Evolutionary conservation across 2,329 filamentous ascomycete species (phyloP).

Genomic region (Emmonsiellopsis sp.): DNA sequence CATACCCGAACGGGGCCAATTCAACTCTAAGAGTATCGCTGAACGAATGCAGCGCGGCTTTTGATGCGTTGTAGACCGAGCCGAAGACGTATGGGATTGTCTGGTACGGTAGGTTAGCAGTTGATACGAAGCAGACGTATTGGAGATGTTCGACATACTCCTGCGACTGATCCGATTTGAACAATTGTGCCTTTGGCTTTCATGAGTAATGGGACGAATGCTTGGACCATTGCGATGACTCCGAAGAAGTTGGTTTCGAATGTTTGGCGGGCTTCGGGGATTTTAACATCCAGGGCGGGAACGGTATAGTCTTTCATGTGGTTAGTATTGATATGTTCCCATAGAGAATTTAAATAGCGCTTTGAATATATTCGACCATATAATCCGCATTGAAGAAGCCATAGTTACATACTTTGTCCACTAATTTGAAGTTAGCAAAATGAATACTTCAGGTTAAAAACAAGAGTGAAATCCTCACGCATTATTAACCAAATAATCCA

Average conservation of each 20-base stretch:
- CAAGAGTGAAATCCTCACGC: conserved; percentile 26
- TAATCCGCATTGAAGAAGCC: not conserved
- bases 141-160: conserved; percentile 13
- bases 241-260: conserved; percentile 50
- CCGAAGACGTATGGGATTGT: conserved; percentile 36
- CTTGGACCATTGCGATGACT: conserved; percentile 49
- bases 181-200: conserved; percentile 36
- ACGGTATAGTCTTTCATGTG: conserved; percentile 40
- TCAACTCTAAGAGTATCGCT: conserved; percentile 50
- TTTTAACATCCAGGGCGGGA: conserved; percentile 46
- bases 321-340: not conserved
- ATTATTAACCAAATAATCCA: conserved; percentile 53
- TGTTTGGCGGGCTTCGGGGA: conserved; percentile 36
- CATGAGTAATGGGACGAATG: conserved; percentile 46
- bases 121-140: not conserved
- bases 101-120: conserved; percentile 11
- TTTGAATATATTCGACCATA: not conserved
- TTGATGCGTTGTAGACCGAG: conserved; percentile 48
- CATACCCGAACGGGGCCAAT: conserved; percentile 39
- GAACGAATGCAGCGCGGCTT: conserved; percentile 51
- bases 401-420: conserved; percentile 9
- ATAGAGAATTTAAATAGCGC: not conserved
- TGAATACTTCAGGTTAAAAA: not conserved
- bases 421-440: conserved; percentile 2
- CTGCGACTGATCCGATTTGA: conserved; percentile 37